Evolutionary conservation across 139 green algal species (phyloP), one percentile per base, ranked within the genome.

Genomic region (Chlorella sp.): DNA sequence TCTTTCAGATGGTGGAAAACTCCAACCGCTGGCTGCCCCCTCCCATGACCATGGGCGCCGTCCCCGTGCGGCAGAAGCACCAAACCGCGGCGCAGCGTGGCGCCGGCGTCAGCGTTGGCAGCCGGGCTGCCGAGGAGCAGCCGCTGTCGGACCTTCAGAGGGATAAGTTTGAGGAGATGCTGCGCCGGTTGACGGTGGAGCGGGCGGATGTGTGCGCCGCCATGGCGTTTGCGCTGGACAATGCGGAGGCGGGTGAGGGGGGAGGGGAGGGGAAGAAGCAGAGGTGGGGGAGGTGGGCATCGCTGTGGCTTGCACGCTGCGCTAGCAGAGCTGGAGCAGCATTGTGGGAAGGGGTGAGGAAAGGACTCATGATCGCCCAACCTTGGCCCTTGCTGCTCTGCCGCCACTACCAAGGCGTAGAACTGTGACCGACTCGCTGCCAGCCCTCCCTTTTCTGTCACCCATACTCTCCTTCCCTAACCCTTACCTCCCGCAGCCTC

Each of bases 201-300:
- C 87, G 96, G 22, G 69, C 82, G 26, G 91, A 95, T 69, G 94
- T 98, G 73, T 90, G 91, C 48, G 91, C 95, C 34, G 98, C 95
- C 82, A 99, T 99, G 98, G 92, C 96, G 40, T 99, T 99, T 93
- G 95, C 95, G 7, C 89, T 99, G 73, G 96, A 98, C 91, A 95
- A 98, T 85, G 97, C 97, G 16, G 96, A 99, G 57, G 95, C 91
- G 12, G 95, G 79, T 87, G 79, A 18, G 79, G 28, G 39, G 42
- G 36, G 84, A 28, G 53, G 30, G 30, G 53, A 30, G 48, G 48
- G 48, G 22, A 28, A 64, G 24, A 36, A 3, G 30, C 15, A 12
- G 28, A 18, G n/a, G 37, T 57, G 48, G 48, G 48, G 48, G 5
- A 9, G 48, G 48, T 57, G 9, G 7, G 9, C 48, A 57, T 57